Evolutionary conservation across 75 land plant genomes (phyloP), one percentile per base, ranked within the genome.

Genomic region (Isoetes taiwanensis): DNA sequence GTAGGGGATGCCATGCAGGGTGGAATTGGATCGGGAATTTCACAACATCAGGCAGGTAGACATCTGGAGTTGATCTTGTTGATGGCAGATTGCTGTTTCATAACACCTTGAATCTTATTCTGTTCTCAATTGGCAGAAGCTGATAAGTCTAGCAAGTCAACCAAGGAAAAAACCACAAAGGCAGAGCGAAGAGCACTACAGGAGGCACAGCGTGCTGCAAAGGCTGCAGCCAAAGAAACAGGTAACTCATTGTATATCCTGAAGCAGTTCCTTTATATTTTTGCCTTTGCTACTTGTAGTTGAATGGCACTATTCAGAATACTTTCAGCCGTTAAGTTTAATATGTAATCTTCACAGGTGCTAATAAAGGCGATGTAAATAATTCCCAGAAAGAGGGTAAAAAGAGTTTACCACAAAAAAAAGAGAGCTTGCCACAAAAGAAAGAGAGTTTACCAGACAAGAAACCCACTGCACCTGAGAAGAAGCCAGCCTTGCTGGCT

Each of bases 131-230:
- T n/a, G n/a, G n/a, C n/a, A n/a, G n/a, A n/a, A n/a, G n/a, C n/a
- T n/a, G n/a, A n/a, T n/a, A n/a, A n/a, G n/a, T n/a, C n/a, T n/a
- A n/a, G n/a, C n/a, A 84, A 75, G 68, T 56, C 86, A 10, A 21
- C 58, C 46, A 93, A 93, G 56, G 86, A 78, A 42, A 87, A 73
- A 71, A 77, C 90, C 21, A 74, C 98, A 24, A 87, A 80, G 56
- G 95, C 90, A 19, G 98, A 93, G 41, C 72, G 98, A 33, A 78
- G 98, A 48, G 98, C 98, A 11, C 54, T 72, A 32, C 98, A 93
- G 64, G 98, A 93, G 48, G 68, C 98, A 21, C 81, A 93, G 42
- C 71, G 98, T 43, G 98, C 90, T 57, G 96, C 95, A 0, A 93
- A 93, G 66, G 78, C 72, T 34, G 76, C 89, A 29, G 68, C 74